Conservation (phyloP, 2,329 filamentous ascomycete species). For the Allantophomopsis lycopodina region DNA sequence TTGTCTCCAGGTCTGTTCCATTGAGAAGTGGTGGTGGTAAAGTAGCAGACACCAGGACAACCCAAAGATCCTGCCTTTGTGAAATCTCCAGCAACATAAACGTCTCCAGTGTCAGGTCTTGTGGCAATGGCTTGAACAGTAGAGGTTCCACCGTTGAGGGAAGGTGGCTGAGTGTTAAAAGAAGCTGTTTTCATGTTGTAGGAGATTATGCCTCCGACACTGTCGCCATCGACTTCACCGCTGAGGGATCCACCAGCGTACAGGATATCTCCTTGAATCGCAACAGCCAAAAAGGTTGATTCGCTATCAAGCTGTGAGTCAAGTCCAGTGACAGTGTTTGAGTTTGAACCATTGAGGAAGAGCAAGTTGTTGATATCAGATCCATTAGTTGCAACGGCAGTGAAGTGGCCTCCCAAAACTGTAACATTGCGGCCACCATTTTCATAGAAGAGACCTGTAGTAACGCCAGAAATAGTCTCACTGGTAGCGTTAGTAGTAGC, state of each 20-base stretch:
- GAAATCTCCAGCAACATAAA: slow-evolving; percentile 83
- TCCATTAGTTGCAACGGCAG: slow-evolving; percentile 52
- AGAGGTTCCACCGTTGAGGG: slow-evolving; percentile 54
- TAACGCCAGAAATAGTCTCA: slow-evolving; percentile 49
- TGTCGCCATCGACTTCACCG: slow-evolving; percentile 49
- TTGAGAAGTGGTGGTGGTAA: slow-evolving; percentile 53
- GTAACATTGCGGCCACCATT: slow-evolving; percentile 64
- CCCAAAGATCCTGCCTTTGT: slow-evolving; percentile 68
- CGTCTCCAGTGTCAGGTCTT: slow-evolving; percentile 53
- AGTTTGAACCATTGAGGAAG: slow-evolving; percentile 66
- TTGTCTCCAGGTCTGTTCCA: slow-evolving; percentile 71
- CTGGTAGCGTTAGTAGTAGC: slow-evolving; percentile 15
- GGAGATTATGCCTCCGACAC: slow-evolving; percentile 60
- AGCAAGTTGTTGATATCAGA: slow-evolving; percentile 66
- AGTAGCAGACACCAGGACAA: slow-evolving; percentile 73
- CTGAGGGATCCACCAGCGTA: slow-evolving; percentile 74
- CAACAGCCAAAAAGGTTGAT: slow-evolving; percentile 64
- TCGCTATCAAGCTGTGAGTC: slow-evolving; percentile 49
- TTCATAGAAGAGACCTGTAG: slow-evolving; percentile 66
- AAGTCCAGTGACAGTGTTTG: slow-evolving; percentile 55
- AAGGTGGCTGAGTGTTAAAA: slow-evolving; percentile 61
- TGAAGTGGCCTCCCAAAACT: slow-evolving; percentile 78
- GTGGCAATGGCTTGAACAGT: slow-evolving; percentile 66
- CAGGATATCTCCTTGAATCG: slow-evolving; percentile 50
- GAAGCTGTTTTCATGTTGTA: slow-evolving; percentile 59